These are phyloP conservation scores for Ceraceosorus guamensis DNA, from an alignment of 1,284 basidiomycete species.

Conservation along the genomic window DNA sequence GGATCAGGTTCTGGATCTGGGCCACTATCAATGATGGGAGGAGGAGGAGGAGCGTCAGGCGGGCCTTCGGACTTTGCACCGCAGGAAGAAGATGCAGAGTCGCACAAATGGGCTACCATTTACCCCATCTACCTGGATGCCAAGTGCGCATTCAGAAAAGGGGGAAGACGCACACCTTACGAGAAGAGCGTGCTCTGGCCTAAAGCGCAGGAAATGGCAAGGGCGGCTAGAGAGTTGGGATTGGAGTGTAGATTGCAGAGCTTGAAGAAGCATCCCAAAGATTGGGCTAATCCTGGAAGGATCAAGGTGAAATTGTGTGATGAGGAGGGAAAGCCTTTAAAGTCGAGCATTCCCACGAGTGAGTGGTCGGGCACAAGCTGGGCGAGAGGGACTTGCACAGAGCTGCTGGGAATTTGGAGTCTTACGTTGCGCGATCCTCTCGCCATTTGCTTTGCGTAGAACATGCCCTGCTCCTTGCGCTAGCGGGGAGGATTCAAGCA, in stretches of 20 bases:
- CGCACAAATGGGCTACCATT: conserved; percentile 75
- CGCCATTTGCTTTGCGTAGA: conserved; percentile 53
- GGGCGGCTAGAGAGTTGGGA: not conserved
- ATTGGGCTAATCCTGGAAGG: conserved; percentile 79
- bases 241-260: conserved; percentile 25
- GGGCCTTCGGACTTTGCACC: conserved; percentile 6
- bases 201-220: conserved; percentile 49
- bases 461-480: conserved; percentile 59
- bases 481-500: conserved; percentile 31
- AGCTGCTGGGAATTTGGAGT: too few species aligned
- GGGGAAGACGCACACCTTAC: conserved; percentile 72
- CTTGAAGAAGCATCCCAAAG: conserved; percentile 78
- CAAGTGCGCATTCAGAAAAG: conserved; percentile 74
- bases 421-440: too few species aligned
- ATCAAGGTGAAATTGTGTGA: conserved; percentile 77
- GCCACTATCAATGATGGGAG: not conserved
- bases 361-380: conserved; percentile 3
- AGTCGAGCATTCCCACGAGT: conserved; percentile 59
- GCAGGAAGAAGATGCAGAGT: not conserved
- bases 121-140: conserved; percentile 97
- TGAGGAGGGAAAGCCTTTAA: conserved; percentile 67
- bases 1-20: conserved; percentile 16
- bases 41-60: conserved; percentile 5
- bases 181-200: conserved; percentile 86
- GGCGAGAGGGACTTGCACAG: too few species aligned